Conservation (phyloP, 164 flowering plant genomes). For the Paratinospora sagittata region DNA sequence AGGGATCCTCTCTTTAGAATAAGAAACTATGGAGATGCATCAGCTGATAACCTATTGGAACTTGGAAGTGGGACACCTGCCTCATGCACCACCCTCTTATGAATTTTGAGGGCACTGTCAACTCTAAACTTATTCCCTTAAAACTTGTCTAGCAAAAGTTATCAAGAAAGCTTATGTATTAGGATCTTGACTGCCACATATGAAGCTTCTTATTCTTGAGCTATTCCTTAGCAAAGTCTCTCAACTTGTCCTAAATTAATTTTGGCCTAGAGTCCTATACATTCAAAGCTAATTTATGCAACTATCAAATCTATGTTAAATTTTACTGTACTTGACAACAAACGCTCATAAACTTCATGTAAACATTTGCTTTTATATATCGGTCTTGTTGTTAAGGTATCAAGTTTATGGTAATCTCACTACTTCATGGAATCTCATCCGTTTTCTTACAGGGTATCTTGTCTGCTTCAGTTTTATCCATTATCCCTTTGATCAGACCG, state of each 20-base stretch:
- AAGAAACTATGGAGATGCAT: too few species aligned
- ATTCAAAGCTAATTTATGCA: neutral
- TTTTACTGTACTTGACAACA: neutral
- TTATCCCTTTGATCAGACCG: slow-evolving; percentile 86
- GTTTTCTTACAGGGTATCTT: slow-evolving; percentile 62
- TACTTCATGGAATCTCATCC: neutral
- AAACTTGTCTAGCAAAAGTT: neutral
- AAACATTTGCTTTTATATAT: neutral
- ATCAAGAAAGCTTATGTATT: too few species aligned
- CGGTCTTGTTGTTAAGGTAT: neutral
- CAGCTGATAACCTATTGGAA: too few species aligned
- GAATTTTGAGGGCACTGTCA: too few species aligned
- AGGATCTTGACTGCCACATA: too few species aligned
- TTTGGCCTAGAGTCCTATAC: neutral
- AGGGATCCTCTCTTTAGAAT: too few species aligned
- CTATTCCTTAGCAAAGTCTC: neutral
- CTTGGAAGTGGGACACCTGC: too few species aligned
- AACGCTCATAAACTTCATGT: neutral
- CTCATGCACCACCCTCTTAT: too few species aligned
- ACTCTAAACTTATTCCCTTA: neutral
- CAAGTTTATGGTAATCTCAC: neutral
- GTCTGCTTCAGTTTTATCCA: slow-evolving; percentile 79
- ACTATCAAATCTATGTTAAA: neutral
- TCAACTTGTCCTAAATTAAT: neutral
- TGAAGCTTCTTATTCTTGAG: too few species aligned